These are phyloP conservation scores for Rhodofomes roseus DNA, from an alignment of 1,284 basidiomycete genomes.

Conservation along the genomic window DNA sequence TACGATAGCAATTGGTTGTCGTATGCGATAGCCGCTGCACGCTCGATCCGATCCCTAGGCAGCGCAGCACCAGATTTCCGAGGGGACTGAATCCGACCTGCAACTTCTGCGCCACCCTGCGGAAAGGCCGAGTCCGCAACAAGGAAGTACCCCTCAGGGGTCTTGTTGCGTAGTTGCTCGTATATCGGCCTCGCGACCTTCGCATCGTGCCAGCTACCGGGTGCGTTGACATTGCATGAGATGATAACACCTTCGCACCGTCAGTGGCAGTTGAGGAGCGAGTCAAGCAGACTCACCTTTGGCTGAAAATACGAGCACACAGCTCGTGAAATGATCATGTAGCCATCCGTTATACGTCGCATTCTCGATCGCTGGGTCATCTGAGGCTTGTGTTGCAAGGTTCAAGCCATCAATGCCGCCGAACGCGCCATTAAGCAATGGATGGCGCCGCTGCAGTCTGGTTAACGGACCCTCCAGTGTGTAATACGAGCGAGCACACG, in stretches of 20 bases:
- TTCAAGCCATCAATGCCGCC: constrained; percentile 30
- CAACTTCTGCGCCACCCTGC: constrained; percentile 24
- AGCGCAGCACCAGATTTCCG: constrained; percentile 35
- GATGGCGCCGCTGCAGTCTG: constrained; percentile 26
- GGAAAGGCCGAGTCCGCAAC: constrained; percentile 44
- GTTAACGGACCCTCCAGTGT: neutral
- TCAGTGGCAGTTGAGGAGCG: neutral
- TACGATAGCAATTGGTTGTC: constrained; percentile 1
- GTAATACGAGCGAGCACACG: constrained; percentile 19
- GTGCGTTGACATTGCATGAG: constrained; percentile 33
- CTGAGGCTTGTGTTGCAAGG: constrained; percentile 17
- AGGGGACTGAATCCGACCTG: constrained; percentile 35
- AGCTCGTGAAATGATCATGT: constrained; percentile 35
- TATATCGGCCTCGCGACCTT: constrained; percentile 37
- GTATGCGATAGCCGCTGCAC: neutral
- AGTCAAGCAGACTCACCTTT: constrained; percentile 22
- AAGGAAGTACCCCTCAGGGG: constrained; percentile 38
- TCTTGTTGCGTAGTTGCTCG: constrained; percentile 27
- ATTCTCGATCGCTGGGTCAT: constrained; percentile 41
- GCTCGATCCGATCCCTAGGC: constrained; percentile 19
- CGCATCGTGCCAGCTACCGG: constrained; percentile 48
- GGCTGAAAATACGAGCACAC: constrained; percentile 27
- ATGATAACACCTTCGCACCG: constrained; percentile 28
- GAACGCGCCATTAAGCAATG: constrained; percentile 37
- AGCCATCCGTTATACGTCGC: constrained; percentile 48